A percentile compares a stretch with the other conserved stretches of the same genome.
phyloP scores from a whole-genome alignment of 306 rosid species.

The Ochetophila trinervis region DNA sequence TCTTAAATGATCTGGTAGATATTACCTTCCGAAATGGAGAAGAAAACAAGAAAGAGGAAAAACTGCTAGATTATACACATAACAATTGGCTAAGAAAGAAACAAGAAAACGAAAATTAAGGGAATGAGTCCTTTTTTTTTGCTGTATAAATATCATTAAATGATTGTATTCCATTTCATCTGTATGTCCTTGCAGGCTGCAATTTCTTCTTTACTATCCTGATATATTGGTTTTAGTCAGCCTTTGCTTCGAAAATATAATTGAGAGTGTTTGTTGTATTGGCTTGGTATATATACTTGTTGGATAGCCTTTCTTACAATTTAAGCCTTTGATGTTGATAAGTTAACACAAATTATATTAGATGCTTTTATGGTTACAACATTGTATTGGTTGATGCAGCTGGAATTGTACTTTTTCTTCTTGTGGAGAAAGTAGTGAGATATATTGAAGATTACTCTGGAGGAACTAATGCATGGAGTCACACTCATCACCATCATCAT shows the following conservation, averaged over 20 bases:
- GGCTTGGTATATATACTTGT: too few relatives aligned
- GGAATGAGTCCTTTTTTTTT: too few relatives aligned
- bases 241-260: not conserved
- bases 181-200: too few relatives aligned
- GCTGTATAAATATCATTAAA: too few relatives aligned
- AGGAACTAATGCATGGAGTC: constrained; percentile 61
- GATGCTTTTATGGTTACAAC: too few relatives aligned
- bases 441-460: constrained; percentile 79
- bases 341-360: too few relatives aligned
- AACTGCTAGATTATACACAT: not conserved
- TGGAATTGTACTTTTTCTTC: constrained; percentile 90
- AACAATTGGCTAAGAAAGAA: too few relatives aligned
- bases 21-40: not conserved
- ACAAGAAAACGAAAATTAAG: too few relatives aligned
- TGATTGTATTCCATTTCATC: too few relatives aligned
- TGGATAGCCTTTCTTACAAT: too few relatives aligned
- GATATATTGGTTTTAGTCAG: constrained; percentile 6
- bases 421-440: constrained; percentile 90
- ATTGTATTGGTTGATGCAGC: constrained; percentile 45
- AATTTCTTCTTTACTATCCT: constrained; percentile 8
- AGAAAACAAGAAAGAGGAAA: not conserved
- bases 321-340: too few relatives aligned
- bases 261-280: too few relatives aligned
- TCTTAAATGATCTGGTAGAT: not conserved
- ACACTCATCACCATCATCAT: constrained; percentile 81